Percentiles rank a stretch among this genome's conserved stretches.
Evolutionary conservation across 1,139 yeast genomes (phyloP).

Genomic region (Debaryomycetaceae sp.): DNA sequence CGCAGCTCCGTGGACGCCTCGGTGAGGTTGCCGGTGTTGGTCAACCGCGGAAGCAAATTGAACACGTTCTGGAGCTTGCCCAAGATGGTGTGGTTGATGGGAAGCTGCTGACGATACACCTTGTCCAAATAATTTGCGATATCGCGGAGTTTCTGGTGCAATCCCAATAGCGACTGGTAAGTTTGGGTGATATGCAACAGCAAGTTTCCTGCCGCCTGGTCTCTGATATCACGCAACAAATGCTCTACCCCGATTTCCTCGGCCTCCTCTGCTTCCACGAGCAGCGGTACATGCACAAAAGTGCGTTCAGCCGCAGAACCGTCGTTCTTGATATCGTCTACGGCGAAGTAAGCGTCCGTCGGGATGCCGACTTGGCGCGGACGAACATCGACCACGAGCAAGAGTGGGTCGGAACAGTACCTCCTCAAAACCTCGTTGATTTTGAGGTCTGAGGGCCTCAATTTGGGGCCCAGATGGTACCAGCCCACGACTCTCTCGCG

Average conservation of each 20-base stretch:
- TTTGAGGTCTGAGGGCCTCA: constrained; percentile 77
- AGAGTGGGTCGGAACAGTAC: constrained; percentile 72
- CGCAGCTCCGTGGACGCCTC: constrained; percentile 4
- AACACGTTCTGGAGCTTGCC: constrained; percentile 93
- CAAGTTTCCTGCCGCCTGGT: constrained; percentile 91
- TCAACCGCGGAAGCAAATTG: constrained; percentile 80
- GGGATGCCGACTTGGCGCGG: constrained; percentile 81
- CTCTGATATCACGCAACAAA: constrained; percentile 83
- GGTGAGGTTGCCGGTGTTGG: constrained; percentile 14
- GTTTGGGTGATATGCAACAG: constrained; percentile 83
- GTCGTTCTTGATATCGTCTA: constrained; percentile 92
- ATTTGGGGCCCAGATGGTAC: constrained; percentile 97
- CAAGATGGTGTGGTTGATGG: constrained; percentile 80
- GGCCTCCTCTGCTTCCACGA: constrained; percentile 96
- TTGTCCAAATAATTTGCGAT: constrained; percentile 72
- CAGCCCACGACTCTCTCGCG: constrained; percentile 94
- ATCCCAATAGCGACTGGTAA: constrained; percentile 76
- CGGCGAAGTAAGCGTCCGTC: constrained; percentile 88
- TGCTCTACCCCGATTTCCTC: constrained; percentile 99
- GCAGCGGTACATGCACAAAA: constrained; percentile 85
- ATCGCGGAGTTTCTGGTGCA: constrained; percentile 70
- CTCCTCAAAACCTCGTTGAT: constrained; percentile 83
- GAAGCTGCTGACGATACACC: constrained; percentile 61
- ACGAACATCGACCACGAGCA: constrained; percentile 86
- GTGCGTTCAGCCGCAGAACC: constrained; percentile 94